Conservation (phyloP, 2,329 filamentous ascomycete genomes). For the Colletotrichum horii region DNA sequence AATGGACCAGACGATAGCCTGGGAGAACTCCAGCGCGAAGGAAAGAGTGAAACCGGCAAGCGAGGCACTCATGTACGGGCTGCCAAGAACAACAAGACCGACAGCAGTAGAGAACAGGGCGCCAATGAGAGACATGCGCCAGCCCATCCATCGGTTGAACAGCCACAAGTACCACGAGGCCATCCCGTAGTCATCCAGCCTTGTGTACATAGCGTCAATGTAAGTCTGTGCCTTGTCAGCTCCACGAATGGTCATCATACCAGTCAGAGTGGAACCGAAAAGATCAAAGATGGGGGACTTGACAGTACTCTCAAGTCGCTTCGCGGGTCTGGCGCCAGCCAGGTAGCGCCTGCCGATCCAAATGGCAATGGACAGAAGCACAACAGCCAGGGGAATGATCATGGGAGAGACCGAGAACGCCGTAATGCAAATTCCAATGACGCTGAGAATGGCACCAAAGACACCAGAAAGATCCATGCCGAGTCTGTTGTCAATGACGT, state of each 20-base stretch:
- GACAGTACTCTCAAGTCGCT: conserved; percentile 76
- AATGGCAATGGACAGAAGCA: conserved; percentile 63
- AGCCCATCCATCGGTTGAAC: conserved; percentile 79
- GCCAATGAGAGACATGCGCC: conserved; percentile 73
- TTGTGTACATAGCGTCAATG: conserved; percentile 70
- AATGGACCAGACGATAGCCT: conserved; percentile 68
- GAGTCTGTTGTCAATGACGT: conserved; percentile 72
- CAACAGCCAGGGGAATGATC: conserved; percentile 65
- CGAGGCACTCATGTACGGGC: conserved; percentile 67
- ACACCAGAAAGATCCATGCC: conserved; percentile 68
- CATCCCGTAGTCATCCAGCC: conserved; percentile 71
- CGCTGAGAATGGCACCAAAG: conserved; percentile 62
- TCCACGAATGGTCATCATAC: conserved; percentile 77
- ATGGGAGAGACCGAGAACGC: conserved; percentile 71
- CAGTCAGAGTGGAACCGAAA: conserved; percentile 74
- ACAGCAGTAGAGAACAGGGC: conserved; percentile 71
- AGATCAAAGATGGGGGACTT: conserved; percentile 84
- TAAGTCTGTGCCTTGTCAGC: conserved; percentile 74
- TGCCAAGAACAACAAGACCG: conserved; percentile 66
- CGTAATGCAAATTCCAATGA: conserved; percentile 71
- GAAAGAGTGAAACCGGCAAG: conserved; percentile 78
- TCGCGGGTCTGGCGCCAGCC: conserved; percentile 74
- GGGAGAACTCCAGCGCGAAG: conserved; percentile 74
- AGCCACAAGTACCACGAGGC: conserved; percentile 73
- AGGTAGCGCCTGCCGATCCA: conserved; percentile 68